phyloP scores from a whole-genome alignment of 768 basidiomycete genomes.

The Suillus ampliporus region DNA sequence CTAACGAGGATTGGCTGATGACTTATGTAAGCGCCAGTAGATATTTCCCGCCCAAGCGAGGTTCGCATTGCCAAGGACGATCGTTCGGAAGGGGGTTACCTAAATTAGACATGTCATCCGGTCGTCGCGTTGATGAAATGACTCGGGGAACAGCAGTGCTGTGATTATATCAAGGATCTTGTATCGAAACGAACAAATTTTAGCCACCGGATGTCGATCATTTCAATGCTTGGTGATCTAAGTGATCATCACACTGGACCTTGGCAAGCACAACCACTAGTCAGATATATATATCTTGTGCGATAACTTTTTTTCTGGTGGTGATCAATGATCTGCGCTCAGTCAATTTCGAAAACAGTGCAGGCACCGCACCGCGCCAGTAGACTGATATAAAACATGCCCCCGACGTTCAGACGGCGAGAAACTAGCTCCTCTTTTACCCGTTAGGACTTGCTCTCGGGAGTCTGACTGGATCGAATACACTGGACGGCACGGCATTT shows the following conservation, averaged over 20 bases:
- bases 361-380: neutral
- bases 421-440: neutral
- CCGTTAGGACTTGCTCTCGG: neutral
- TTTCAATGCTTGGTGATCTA: neutral
- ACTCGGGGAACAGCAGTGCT: no score
- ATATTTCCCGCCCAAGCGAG: no score
- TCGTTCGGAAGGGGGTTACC: no score
- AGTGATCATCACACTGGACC: neutral
- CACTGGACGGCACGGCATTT: neutral
- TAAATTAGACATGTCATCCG: no score
- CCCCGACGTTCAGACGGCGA: neutral
- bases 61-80: neutral
- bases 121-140: no score
- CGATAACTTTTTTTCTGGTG: neutral
- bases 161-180: no score
- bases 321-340: neutral
- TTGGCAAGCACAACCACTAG: neutral
- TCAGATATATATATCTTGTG: neutral
- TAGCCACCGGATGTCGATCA: neutral
- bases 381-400: neutral
- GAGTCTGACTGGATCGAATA: neutral
- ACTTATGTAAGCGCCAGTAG: neutral
- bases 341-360: neutral
- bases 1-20: neutral
- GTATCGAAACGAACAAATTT: no score